Evolutionary conservation across 768 basidiomycete genomes (phyloP).

Genomic region (Russula dissimulans): DNA sequence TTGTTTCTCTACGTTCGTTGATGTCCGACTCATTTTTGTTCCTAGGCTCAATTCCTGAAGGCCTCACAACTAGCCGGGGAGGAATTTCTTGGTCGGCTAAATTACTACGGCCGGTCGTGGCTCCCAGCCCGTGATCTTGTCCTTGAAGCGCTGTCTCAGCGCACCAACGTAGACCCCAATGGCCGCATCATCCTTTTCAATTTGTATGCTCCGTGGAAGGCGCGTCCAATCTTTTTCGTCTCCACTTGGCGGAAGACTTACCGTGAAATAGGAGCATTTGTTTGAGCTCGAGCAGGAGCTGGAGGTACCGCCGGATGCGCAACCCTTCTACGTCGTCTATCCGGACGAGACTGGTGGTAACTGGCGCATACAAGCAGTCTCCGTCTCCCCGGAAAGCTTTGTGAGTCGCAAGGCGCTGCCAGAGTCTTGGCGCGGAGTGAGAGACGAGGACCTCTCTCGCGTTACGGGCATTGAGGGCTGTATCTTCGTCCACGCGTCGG

Average conservation of each 20-base stretch:
- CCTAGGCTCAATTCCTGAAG: conserved; percentile 59
- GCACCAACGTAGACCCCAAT: conserved; percentile 50
- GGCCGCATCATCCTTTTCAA: conserved; percentile 78
- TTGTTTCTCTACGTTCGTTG: neutral
- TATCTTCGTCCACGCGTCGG: conserved; percentile 91
- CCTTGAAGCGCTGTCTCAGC: conserved; percentile 44
- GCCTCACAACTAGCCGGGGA: conserved; percentile 77
- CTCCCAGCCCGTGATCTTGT: conserved; percentile 84
- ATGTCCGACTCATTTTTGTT: neutral
- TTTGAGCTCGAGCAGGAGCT: conserved; percentile 73
- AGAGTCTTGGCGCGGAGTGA: conserved; percentile 84
- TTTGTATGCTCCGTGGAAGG: conserved; percentile 84
- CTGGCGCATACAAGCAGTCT: conserved; percentile 94
- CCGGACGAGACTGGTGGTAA: conserved; percentile 66
- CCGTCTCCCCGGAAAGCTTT: conserved; percentile 74
- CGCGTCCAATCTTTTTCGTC: conserved; percentile 22
- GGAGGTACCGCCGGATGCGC: conserved; percentile 34
- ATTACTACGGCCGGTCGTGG: conserved; percentile 86
- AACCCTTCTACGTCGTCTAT: conserved; percentile 81
- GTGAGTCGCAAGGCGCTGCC: conserved; percentile 88
- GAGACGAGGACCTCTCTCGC: conserved; percentile 73
- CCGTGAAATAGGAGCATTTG: conserved; percentile 62
- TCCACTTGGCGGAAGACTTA: neutral
- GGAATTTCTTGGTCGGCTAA: conserved; percentile 73
- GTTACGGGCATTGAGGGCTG: conserved; percentile 70